A percentile compares a stretch with the other conserved stretches of the same genome.
These are phyloP conservation scores for Achlya hypogyna DNA, from an alignment of 352 stramenopile species.

Conservation along the genomic window DNA sequence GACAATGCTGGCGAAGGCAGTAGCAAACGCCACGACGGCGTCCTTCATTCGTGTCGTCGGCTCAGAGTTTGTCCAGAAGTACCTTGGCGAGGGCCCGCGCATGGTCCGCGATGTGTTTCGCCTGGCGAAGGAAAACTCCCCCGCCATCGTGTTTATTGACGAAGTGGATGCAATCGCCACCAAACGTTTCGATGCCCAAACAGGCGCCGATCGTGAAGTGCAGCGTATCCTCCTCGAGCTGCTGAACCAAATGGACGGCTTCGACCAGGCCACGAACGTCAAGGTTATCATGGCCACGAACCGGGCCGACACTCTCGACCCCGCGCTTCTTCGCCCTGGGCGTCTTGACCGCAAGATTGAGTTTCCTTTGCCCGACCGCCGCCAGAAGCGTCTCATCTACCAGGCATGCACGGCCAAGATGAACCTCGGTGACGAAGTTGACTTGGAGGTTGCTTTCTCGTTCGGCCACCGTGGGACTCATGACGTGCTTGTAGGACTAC, in stretches of 20 bases:
- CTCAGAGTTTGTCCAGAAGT: conserved; percentile 99
- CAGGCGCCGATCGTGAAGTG: conserved; percentile 92
- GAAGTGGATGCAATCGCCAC: conserved; percentile 99
- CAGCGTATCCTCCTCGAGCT: conserved; percentile 99
- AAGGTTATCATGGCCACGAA: conserved; percentile 99
- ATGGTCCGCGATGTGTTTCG: conserved; percentile 99
- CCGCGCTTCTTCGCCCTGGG: conserved; percentile 95
- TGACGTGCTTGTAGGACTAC: conserved; percentile 78
- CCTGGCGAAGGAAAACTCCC: conserved; percentile 98
- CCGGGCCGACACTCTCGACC: conserved; percentile 98
- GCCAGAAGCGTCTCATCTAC: conserved; percentile 99
- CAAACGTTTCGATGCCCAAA: conserved; percentile 99
- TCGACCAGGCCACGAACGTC: conserved; percentile 99
- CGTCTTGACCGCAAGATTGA: conserved; percentile 99
- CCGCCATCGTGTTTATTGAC: conserved; percentile 99
- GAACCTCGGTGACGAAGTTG: conserved; percentile 99
- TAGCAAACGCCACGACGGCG: conserved; percentile 98
- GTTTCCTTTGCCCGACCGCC: conserved; percentile 97
- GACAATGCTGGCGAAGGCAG: conserved; percentile 99
- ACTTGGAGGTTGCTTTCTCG: conserved; percentile 82
- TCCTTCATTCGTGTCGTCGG: conserved; percentile 97
- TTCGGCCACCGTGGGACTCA: not conserved
- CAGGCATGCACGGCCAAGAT: conserved; percentile 99
- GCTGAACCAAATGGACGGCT: conserved; percentile 99
- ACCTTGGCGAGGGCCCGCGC: conserved; percentile 96